A percentile compares a stretch with the other conserved stretches of the same genome.
phyloP scores from a whole-genome alignment of 148 eudicot species.

The Simmondsia chinensis region DNA sequence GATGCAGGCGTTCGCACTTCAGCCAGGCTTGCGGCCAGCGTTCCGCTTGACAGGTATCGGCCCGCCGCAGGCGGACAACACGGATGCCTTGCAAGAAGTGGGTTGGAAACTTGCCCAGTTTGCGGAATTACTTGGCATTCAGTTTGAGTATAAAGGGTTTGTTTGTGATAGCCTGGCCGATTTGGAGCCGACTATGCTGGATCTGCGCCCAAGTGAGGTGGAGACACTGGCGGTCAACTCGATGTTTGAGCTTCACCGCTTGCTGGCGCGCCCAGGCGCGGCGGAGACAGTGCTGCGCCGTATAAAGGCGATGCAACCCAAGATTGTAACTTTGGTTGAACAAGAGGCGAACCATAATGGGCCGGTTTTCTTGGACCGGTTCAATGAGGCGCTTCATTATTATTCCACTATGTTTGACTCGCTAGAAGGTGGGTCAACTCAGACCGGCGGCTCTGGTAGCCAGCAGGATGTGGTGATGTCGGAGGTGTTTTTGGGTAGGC shows the following conservation, averaged over 20 bases:
- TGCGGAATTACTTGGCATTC: constrained; percentile 54
- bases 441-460: constrained; percentile 35
- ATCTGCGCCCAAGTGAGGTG: constrained; percentile 25
- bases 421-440: no score
- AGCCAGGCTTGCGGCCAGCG: constrained; percentile 73
- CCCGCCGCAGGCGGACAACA: constrained; percentile 71
- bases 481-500: constrained; percentile 71
- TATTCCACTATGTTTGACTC: constrained; percentile 92
- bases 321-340: constrained; percentile 68
- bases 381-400: constrained; percentile 70
- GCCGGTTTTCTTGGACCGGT: constrained; percentile 55
- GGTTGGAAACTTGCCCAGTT: constrained; percentile 80
- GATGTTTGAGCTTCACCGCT: constrained; percentile 65
- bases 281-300: constrained; percentile 47
- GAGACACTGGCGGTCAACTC: constrained; percentile 89
- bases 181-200: constrained; percentile 31
- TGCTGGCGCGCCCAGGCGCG: constrained; percentile 44
- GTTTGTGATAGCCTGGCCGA: constrained; percentile 64
- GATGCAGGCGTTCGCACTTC: constrained; percentile 69
- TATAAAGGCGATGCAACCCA: constrained; percentile 58
- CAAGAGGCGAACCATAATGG: constrained; percentile 84
- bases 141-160: constrained; percentile 64
- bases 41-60: constrained; percentile 78
- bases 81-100: constrained; percentile 61
- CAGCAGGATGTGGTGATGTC: constrained; percentile 66